Conservation (phyloP, 257 asterid species). For the Salvia hispanica region DNA sequence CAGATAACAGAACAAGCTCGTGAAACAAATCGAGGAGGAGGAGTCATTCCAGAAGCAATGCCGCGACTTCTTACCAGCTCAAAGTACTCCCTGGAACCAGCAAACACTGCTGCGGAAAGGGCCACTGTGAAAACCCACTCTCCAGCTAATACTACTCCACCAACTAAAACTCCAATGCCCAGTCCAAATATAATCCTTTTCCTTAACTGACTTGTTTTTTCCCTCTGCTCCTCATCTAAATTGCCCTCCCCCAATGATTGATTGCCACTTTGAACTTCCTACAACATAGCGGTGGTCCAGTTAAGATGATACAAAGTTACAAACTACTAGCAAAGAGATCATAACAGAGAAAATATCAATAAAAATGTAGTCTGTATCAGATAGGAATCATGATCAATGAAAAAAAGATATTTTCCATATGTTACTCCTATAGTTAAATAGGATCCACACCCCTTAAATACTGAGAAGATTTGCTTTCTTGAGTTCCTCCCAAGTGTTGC, state of each 20-base stretch:
- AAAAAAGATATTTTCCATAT: slow-evolving; percentile 18
- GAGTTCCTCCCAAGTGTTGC: slow-evolving; percentile 15
- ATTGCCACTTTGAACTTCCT: slow-evolving; percentile 66
- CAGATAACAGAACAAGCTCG: slow-evolving; percentile 86
- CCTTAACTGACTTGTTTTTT: slow-evolving; percentile 66
- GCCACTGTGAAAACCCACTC: slow-evolving; percentile 85
- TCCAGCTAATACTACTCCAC: slow-evolving; percentile 93
- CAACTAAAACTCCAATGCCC: slow-evolving; percentile 76
- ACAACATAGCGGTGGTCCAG: slow-evolving; percentile 48
- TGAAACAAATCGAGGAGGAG: slow-evolving; percentile 92
- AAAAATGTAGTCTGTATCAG: slow-evolving; percentile 10
- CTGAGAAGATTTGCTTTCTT: slow-evolving; percentile 10
- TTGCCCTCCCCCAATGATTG: slow-evolving; percentile 39
- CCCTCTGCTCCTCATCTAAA: slow-evolving; percentile 42
- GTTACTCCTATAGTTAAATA: slow-evolving; percentile 9
- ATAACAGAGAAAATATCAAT: neutral
- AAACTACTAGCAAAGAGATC: slow-evolving; percentile 16
- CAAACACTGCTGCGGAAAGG: slow-evolving; percentile 77
- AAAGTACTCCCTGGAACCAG: slow-evolving; percentile 88
- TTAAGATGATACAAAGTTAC: slow-evolving; percentile 32
- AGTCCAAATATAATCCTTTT: slow-evolving; percentile 87
- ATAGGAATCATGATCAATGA: neutral
- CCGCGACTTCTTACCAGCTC: slow-evolving; percentile 96
- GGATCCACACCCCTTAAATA: slow-evolving; percentile 4
- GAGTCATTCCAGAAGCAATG: slow-evolving; percentile 94